Base-by-base conservation (phyloP, 345 rosid species). In the Populus ilicifolia region DNA sequence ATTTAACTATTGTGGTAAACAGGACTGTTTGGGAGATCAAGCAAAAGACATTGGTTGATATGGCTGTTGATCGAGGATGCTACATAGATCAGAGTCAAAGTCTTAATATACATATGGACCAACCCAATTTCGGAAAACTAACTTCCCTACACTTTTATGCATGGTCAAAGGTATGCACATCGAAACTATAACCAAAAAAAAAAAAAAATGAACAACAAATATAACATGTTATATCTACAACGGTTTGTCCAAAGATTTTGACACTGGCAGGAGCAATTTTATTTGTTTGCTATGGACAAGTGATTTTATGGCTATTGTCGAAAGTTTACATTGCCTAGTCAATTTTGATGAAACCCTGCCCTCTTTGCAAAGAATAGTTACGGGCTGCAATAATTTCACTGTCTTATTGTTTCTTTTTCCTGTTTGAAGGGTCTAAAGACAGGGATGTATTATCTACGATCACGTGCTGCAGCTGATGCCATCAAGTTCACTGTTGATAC, bases 21-120 rank as follows among this genome's bases (percentile, higher is more conserved):
- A 94, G 97, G 92, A 94, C 97, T 44, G 98, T 94, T 10, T 94
- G 98, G 98, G 98, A 94, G 89, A 94, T 92, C 86, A 94, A 89
- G 87, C 98, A 94, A 81, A 92, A 79, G 89, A 91, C 90, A 1
- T 61, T 94, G 80, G 98, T 94, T 13, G 98, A 93, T 38, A 93
- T 93, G 98, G 98, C 94, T 23, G 94, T 84, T 50, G 93, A 92
- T 85, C 93, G 97, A 79, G 99, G 99, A 48, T 90, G 94, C 84
- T 95, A 83, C 72, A 93, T 93, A 73, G 98, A 95, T 78, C 99
- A 93, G 84, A 95, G 99, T 66, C 99, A 95, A 79, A 95, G 99
- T 85, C 87, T 93, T 73, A 95, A 95, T 67, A 93, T 94, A 69
- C 97, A 94, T 69, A 92, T 94, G 98, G 97, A 92, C 33, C 92